These are phyloP conservation scores for Backusella macrospora DNA, from an alignment of 192 early-diverging fungal genomes.

Conservation along the genomic window DNA sequence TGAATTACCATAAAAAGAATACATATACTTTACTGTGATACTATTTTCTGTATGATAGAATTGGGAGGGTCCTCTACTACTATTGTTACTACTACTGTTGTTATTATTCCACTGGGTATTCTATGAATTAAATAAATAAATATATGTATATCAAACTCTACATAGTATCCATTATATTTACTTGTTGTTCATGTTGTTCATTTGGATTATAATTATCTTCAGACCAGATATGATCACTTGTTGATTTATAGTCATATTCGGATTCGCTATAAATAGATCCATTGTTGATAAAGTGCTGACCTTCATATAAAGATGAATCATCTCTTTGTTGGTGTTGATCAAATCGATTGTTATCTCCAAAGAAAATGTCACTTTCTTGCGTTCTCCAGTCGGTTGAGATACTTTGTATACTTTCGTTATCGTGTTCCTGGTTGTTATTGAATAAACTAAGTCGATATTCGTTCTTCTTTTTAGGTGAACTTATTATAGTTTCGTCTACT, in stretches of 20 bases:
- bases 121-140: not conserved
- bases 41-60: not conserved
- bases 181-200: not conserved
- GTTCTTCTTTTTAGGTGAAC: not conserved
- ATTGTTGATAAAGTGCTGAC: not conserved
- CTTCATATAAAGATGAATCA: not conserved
- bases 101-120: conserved; percentile 7
- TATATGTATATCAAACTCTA: not conserved
- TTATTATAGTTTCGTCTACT: not conserved
- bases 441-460: conserved; percentile 15
- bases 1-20: not conserved
- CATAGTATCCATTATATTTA: not conserved
- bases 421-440: not conserved
- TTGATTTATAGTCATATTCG: not conserved
- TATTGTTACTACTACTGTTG: not conserved
- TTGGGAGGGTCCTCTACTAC: not conserved
- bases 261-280: conserved; percentile 9
- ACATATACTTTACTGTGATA: not conserved
- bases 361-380: not conserved
- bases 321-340: not conserved
- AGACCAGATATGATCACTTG: not conserved
- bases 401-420: conserved; percentile 1
- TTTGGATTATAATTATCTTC: conserved; percentile 6
- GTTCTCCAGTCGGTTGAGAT: not conserved
- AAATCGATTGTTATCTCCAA: not conserved